Percentiles rank a stretch among this genome's conserved stretches.
phyloP scores from a whole-genome alignment of 257 asterid genomes.

The Paraleonurus japonicus region DNA sequence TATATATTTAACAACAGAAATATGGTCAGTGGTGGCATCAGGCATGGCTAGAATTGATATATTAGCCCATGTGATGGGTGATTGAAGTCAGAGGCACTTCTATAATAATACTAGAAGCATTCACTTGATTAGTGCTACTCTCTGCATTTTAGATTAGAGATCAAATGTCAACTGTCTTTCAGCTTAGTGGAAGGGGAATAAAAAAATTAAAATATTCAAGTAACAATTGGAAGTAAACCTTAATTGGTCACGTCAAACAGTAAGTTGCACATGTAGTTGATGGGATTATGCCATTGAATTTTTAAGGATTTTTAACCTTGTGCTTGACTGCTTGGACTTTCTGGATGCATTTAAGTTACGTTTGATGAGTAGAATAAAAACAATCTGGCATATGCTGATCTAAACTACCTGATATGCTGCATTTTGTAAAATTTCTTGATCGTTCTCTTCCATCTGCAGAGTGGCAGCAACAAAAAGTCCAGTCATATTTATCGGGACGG shows the following conservation, averaged over 20 bases:
- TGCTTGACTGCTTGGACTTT: constrained; percentile 17
- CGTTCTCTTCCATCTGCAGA: constrained; percentile 44
- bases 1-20: too few relatives aligned
- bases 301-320: not conserved
- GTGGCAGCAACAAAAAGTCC: constrained; percentile 99
- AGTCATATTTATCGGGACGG: constrained; percentile 87
- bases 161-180: too few relatives aligned
- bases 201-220: too few relatives aligned
- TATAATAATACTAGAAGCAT: too few relatives aligned
- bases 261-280: constrained; percentile 17
- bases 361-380: not conserved
- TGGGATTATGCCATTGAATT: not conserved
- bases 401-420: constrained; percentile 4
- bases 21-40: too few relatives aligned
- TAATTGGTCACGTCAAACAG: not conserved
- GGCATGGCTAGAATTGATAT: too few relatives aligned
- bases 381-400: not conserved
- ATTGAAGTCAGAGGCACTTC: too few relatives aligned
- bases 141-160: too few relatives aligned
- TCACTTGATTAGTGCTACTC: too few relatives aligned
- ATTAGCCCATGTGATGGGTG: too few relatives aligned
- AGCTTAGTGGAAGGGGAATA: too few relatives aligned
- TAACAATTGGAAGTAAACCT: not conserved
- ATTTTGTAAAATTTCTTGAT: constrained; percentile 9
- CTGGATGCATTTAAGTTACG: not conserved